Percentiles rank a stretch among this genome's conserved stretches.
These are phyloP conservation scores for Pharus latifolius DNA, from an alignment of 176 grass and related monocot species.

Conservation along the genomic window DNA sequence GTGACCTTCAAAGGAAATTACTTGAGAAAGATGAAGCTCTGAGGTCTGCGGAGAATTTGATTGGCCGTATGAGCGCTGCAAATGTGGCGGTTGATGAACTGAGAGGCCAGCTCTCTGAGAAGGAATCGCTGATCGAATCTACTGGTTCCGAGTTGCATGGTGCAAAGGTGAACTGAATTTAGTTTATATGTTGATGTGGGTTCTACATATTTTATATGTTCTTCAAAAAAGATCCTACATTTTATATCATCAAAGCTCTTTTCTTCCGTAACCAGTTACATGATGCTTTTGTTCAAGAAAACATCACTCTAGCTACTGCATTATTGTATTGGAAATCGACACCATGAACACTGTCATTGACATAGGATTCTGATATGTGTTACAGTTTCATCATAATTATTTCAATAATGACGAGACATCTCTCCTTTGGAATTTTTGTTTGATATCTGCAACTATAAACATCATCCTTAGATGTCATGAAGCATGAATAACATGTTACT, in stretches of 20 bases:
- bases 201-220: background rate
- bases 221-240: background rate
- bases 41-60: constrained; percentile 59
- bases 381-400: background rate
- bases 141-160: constrained; percentile 66
- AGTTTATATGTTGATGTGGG: background rate
- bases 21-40: constrained; percentile 84
- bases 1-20: constrained; percentile 58
- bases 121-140: constrained; percentile 54
- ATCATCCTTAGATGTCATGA: too few relatives aligned
- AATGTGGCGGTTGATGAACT: constrained; percentile 48
- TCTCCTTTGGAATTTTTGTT: too few relatives aligned
- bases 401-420: too few relatives aligned
- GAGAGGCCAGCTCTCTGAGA: constrained; percentile 61
- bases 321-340: background rate
- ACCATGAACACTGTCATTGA: background rate
- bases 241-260: background rate
- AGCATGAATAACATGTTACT: background rate
- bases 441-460: too few relatives aligned
- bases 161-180: constrained; percentile 57
- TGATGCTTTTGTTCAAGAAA: background rate
- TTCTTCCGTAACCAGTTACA: background rate
- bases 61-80: constrained; percentile 36
- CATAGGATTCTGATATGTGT: background rate
- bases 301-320: background rate